Base-by-base conservation (phyloP, 192 early-diverging fungal species). In the Lunasporangiospora selenospora region DNA sequence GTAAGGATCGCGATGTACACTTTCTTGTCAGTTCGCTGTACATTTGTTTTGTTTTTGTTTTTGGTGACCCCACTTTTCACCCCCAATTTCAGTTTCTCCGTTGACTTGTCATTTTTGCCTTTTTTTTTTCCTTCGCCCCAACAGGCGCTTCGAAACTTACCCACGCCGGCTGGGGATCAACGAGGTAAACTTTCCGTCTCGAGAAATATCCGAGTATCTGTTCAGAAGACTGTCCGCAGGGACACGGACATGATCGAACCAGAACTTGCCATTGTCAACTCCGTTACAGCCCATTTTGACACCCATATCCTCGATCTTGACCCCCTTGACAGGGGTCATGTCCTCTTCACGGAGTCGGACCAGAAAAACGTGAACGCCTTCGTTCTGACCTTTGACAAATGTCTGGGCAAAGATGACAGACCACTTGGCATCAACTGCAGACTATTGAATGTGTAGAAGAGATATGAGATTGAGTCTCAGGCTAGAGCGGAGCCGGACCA, bases 391-490 rank as follows among this genome's bases (percentile, higher is more conserved):
- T 50, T 75, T 61, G 29, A 92, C 82, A 50, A 75, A 78, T n/a
- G 86, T 86, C 69, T 92, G 90, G 9, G 90, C 90, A 80, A 92
- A 92, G 6, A 92, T 89, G 50, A 87, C 53, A 42, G 77, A 60
- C 81, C 83, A 90, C 71, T 89, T 89, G 67, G 88, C 83, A 78
- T 92, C 87, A 13, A 88, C 73, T 57, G 85, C 82, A 18, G 78
- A 80, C 78, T 80, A 60, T 6, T 11, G 32, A 9, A n/a, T 31
- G 10, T 0, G 12, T 26, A 19, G 39, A 13, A 55, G 6, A 18
- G 42, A 40, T 18, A 16, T 19, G 26, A 44, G 3, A 15, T 26
- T 38, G 5, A 21, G 30, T 27, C 19, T 23, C 27, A 48, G 3
- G 38, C n/a, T 24, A 48, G 39, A 49, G 16, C 18, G 24, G 45